phyloP scores from a whole-genome alignment of 139 green algal genomes.

The Tetraselmis chui region DNA sequence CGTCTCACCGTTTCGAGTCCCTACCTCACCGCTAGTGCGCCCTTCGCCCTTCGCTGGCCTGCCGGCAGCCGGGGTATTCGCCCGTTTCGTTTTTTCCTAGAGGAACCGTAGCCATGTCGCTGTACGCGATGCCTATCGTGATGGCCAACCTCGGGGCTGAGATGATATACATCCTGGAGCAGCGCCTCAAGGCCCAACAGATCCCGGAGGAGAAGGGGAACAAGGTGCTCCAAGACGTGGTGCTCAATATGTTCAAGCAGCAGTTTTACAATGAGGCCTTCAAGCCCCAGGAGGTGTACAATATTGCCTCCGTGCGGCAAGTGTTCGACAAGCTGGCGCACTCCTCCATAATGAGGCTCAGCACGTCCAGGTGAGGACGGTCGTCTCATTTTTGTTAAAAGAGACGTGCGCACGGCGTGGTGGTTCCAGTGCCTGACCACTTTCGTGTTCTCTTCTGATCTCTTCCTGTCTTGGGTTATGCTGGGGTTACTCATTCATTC shows the following conservation, averaged over 20 bases:
- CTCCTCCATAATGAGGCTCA: constrained; percentile 71
- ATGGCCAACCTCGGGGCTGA: constrained; percentile 59
- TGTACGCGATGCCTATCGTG: constrained; percentile 55
- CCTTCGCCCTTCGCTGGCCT: no score
- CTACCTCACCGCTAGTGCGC: no score
- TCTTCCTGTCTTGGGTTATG: not conserved
- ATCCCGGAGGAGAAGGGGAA: constrained; percentile 48
- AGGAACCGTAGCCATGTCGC: constrained; percentile 30
- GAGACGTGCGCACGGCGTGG: no score
- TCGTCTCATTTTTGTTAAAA: not conserved
- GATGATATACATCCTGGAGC: constrained; percentile 75
- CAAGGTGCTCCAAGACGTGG: constrained; percentile 55
- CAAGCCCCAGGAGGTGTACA: constrained; percentile 49
- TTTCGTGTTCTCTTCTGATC: not conserved
- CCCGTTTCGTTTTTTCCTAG: no score
- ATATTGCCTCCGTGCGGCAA: constrained; percentile 35
- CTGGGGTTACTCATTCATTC: no score
- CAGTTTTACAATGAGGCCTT: constrained; percentile 52
- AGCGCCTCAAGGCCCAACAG: constrained; percentile 59
- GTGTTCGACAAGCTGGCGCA: constrained; percentile 66
- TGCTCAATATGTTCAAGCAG: constrained; percentile 44
- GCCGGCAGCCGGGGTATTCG: no score
- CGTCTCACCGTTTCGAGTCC: no score
- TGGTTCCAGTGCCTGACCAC: not conserved
- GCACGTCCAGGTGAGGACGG: constrained; percentile 33